Evolutionary conservation across 345 rosid genomes (phyloP), one percentile per base, ranked within the genome.

Genomic region (Lumnitzera racemosa): DNA sequence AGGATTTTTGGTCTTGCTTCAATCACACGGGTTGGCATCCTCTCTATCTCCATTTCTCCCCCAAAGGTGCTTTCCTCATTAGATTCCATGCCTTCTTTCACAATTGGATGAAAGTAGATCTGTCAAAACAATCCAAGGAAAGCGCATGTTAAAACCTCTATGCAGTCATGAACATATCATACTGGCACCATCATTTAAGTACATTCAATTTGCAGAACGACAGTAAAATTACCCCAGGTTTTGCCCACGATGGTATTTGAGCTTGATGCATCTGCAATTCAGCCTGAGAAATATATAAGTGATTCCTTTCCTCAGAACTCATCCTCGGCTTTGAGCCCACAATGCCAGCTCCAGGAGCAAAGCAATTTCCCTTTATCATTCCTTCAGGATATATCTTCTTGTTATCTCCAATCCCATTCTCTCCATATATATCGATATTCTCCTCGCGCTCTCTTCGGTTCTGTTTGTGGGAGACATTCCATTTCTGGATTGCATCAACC

Each of bases 391-490:
- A 80, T 77, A 83, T 83, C 80, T 83, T 92, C 66, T 67, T 79
- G 78, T 71, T 72, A 36, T 87, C 94, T 15, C 53, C 63, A 61
- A 63, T 66, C 66, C 92, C 90, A 72, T 80, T 85, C 64, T 85
- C 91, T 24, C 96, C 94, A 74, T 92, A 92, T 59, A 89, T 77
- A 74, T 92, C 96, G 29, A 81, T 50, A 65, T 79, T 80, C 70
- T 89, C 96, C 36, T 85, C 94, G 55, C 69, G 72, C 51, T 89
- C 98, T 62, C 85, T 87, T 58, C 88, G 77, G 47, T 61, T 72
- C 51, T 87, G 87, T 70, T 89, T 87, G 68, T 87, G 84, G 59
- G 84, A 82, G 49, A 92, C 81, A 69, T 70, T 81, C 98, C 98
- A 92, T 76, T 87, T 92, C 80, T 75, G 84, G 58, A 89, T 76